phyloP scores from a whole-genome alignment of 2,329 filamentous ascomycete species.

The Talaromyces verruculosus region DNA sequence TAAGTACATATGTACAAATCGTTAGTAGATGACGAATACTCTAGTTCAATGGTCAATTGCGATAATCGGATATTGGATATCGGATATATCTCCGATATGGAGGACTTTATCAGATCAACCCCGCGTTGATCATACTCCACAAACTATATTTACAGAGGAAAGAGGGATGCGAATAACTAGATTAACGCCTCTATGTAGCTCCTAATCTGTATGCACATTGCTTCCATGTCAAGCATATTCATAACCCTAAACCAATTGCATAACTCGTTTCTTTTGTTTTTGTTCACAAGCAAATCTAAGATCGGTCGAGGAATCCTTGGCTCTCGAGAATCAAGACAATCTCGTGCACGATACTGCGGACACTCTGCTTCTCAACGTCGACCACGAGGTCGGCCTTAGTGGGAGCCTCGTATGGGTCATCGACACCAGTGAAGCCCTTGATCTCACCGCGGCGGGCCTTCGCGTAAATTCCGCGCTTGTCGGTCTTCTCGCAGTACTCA shows the following conservation, averaged over 20 bases:
- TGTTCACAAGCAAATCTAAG: slow-evolving; percentile 28
- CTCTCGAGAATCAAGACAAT: slow-evolving; percentile 91
- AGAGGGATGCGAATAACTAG: neutral
- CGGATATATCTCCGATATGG: slow-evolving; percentile 13
- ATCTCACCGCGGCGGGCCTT: slow-evolving; percentile 85
- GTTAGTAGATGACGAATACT: neutral
- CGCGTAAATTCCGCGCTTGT: slow-evolving; percentile 86
- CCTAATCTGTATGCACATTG: slow-evolving; percentile 6
- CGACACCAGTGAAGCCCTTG: slow-evolving; percentile 96
- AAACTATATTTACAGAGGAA: neutral
- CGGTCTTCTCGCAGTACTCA: slow-evolving; percentile 91
- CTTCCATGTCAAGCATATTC: neutral
- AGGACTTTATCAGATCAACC: neutral
- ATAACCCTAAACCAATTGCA: neutral
- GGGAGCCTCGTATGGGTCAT: slow-evolving; percentile 92
- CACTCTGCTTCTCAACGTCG: slow-evolving; percentile 79
- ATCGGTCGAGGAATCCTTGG: slow-evolving; percentile 77
- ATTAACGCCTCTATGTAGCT: slow-evolving; percentile 16
- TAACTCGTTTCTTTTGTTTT: neutral
- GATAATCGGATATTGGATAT: slow-evolving; percentile 14
- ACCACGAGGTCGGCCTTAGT: slow-evolving; percentile 79
- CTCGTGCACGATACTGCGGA: slow-evolving; percentile 93
- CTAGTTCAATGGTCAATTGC: neutral
- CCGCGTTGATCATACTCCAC: neutral
- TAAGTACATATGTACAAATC: neutral